phyloP scores from a whole-genome alignment of 495 filamentous ascomycete species.

The Neurospora intermedia region DNA sequence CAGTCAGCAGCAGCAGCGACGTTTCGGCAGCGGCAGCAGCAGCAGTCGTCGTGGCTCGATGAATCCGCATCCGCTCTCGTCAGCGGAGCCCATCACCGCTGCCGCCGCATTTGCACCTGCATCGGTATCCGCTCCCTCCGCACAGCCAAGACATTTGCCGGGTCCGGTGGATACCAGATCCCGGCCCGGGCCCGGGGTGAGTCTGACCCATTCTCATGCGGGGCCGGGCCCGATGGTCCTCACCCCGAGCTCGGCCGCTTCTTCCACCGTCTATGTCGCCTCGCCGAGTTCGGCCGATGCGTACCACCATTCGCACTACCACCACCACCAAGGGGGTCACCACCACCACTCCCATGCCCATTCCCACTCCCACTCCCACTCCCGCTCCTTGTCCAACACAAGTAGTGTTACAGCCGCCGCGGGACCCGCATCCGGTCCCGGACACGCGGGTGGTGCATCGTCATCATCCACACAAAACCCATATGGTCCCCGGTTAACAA shows the following conservation, averaged over 20 bases:
- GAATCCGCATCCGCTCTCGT: background rate
- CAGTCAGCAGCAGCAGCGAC: background rate
- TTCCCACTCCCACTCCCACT: conserved; percentile 10
- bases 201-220: background rate
- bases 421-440: background rate
- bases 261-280: conserved; percentile 26
- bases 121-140: background rate
- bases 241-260: conserved; percentile 22
- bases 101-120: background rate
- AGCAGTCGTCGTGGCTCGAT: background rate
- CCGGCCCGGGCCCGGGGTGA: background rate
- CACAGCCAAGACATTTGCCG: background rate
- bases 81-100: background rate
- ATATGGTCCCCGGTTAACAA: background rate
- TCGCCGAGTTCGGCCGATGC: background rate
- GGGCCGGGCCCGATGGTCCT: conserved; percentile 8
- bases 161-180: background rate
- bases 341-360: background rate
- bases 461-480: background rate
- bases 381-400: background rate
- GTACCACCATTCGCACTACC: background rate
- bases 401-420: conserved; percentile 1
- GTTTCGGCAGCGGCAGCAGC: background rate
- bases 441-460: background rate
- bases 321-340: background rate